phyloP scores from a whole-genome alignment of 768 basidiomycete genomes.

The Lactarius deliciosus region DNA sequence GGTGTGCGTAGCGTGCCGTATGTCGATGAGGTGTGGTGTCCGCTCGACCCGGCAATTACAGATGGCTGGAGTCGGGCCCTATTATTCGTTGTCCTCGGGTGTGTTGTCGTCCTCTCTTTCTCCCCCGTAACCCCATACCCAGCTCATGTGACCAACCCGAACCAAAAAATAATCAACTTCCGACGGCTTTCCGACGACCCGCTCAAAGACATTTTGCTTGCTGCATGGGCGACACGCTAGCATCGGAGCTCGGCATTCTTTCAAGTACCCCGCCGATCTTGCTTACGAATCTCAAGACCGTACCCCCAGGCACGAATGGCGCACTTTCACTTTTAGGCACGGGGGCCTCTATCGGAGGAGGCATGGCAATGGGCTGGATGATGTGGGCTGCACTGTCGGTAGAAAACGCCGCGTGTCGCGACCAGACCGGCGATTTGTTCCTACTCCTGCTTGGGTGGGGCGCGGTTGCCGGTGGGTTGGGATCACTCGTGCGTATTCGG shows the following conservation, averaged over 20 bases:
- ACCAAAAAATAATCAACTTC: too few species aligned
- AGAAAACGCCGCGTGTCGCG: slow-evolving; percentile 60
- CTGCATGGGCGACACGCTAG: slow-evolving; percentile 89
- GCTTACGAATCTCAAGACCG: slow-evolving; percentile 70
- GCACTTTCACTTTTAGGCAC: slow-evolving; percentile 78
- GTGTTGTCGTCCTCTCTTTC: slow-evolving; percentile 28
- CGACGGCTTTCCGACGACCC: background rate
- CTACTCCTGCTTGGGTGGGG: slow-evolving; percentile 58
- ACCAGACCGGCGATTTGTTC: slow-evolving; percentile 40
- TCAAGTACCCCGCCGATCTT: slow-evolving; percentile 66
- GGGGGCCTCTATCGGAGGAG: slow-evolving; percentile 69
- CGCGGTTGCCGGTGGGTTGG: slow-evolving; percentile 64
- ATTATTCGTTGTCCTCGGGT: slow-evolving; percentile 69
- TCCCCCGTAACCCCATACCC: background rate
- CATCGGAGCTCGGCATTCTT: slow-evolving; percentile 90
- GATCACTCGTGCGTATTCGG: slow-evolving; percentile 62
- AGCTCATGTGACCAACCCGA: background rate
- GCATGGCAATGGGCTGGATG: slow-evolving; percentile 64
- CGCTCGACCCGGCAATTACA: slow-evolving; percentile 45
- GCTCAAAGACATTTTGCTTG: slow-evolving; percentile 77
- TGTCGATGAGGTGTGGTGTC: slow-evolving; percentile 57
- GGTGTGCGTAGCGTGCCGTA: slow-evolving; percentile 36
- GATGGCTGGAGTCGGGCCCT: slow-evolving; percentile 59
- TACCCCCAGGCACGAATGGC: slow-evolving; percentile 91
- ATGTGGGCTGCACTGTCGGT: slow-evolving; percentile 55